Percentiles rank a stretch among this genome's conserved stretches.
Conservation (phyloP, 2,329 filamentous ascomycete genomes). For the Aspergillus caelatus region DNA sequence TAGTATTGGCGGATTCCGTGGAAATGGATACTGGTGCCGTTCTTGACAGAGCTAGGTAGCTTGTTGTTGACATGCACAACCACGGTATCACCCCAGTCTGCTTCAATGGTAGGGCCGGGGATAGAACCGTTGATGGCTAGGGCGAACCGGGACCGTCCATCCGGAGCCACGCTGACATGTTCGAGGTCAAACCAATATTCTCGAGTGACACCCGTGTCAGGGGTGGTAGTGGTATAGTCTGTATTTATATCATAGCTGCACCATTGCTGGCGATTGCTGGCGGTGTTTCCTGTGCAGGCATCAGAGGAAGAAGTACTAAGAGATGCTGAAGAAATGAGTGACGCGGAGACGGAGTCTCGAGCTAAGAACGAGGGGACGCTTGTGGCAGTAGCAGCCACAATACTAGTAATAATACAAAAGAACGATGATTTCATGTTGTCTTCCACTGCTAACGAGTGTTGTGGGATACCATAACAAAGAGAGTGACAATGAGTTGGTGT, state of each 20-base stretch:
- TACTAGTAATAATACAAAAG: not conserved
- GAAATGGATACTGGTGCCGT: slow-evolving; percentile 35
- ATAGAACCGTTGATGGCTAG: slow-evolving; percentile 65
- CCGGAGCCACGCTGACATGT: slow-evolving; percentile 18
- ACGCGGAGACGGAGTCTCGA: not conserved
- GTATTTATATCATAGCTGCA: slow-evolving; percentile 36
- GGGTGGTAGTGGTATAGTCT: slow-evolving; percentile 33
- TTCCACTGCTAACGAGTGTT: not conserved
- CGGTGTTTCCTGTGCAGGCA: slow-evolving; percentile 25
- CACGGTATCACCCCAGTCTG: slow-evolving; percentile 63
- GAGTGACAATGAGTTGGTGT: not conserved
- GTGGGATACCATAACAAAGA: not conserved
- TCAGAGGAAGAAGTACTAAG: not conserved
- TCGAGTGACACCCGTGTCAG: slow-evolving; percentile 17
- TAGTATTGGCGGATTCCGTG: slow-evolving; percentile 38
- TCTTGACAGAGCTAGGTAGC: slow-evolving; percentile 28
- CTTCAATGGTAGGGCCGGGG: slow-evolving; percentile 68
- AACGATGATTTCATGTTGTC: not conserved
- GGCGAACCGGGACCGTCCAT: slow-evolving; percentile 42
- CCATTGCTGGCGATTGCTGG: slow-evolving; percentile 31
- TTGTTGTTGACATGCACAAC: slow-evolving; percentile 60
- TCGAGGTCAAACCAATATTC: slow-evolving; percentile 24
- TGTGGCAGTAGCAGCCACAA: not conserved
- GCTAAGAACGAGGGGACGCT: not conserved
- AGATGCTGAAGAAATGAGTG: not conserved